Evolutionary conservation across 768 basidiomycete species (phyloP).

Genomic region (Lactarius hatsudake): DNA sequence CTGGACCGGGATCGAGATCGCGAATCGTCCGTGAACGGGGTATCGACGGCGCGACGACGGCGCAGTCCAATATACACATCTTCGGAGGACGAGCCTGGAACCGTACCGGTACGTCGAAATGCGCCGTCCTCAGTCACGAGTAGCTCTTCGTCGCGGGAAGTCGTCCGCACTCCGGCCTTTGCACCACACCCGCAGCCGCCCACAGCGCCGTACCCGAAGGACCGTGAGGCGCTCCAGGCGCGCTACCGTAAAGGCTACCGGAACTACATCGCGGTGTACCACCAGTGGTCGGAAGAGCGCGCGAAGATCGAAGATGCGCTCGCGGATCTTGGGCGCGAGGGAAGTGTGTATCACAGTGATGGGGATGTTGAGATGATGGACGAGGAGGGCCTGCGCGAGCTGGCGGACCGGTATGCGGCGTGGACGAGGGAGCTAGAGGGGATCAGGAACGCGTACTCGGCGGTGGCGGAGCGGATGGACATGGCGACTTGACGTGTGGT

Average conservation of each 20-base stretch:
- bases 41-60: conserved; percentile 15
- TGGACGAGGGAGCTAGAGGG: conserved; percentile 53
- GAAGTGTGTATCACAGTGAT: conserved; percentile 42
- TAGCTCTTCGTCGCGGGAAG: conserved; percentile 36
- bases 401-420: conserved; percentile 45
- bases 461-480: conserved; percentile 29
- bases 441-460: conserved; percentile 43
- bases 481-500: conserved; percentile 7
- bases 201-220: conserved; percentile 40
- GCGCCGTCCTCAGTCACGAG: conserved; percentile 28
- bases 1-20: conserved; percentile 22
- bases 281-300: conserved; percentile 49
- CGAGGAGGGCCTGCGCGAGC: conserved; percentile 46
- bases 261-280: conserved; percentile 49
- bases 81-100: conserved; percentile 25
- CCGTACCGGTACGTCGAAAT: conserved; percentile 22
- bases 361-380: conserved; percentile 47
- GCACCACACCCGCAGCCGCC: conserved; percentile 19
- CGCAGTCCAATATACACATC: conserved; percentile 27
- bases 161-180: conserved; percentile 14
- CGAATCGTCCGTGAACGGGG: conserved; percentile 20
- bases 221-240: conserved; percentile 50
- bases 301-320: conserved; percentile 52
- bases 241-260: conserved; percentile 52
- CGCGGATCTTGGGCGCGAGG: conserved; percentile 38